Base-by-base conservation (phyloP, 768 basidiomycete species). In the Lactifluus rugatus region DNA sequence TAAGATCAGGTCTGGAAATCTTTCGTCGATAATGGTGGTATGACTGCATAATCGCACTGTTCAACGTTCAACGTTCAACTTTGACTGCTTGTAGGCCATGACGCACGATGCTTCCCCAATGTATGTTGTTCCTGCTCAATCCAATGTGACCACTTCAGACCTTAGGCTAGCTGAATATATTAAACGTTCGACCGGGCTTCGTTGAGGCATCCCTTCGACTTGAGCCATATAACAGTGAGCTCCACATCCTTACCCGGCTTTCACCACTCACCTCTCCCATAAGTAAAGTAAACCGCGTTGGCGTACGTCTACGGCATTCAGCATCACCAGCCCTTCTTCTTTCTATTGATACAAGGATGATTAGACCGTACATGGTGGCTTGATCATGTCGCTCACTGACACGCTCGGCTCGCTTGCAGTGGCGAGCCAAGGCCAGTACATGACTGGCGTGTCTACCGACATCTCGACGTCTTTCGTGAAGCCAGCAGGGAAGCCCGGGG, bases 401-500 rank as follows among this genome's bases (percentile, higher is more conserved):
- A 90, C 89, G 14, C 70, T 92, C 17, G 89, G 90, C 3, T 91
- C 89, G 1, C 78, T 92, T 17, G 89, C 85, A n/a, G 81, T 93
- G 25, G 86, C 89, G 1, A 80, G 83, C 14, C 84, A 83, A 62
- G 90, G 90, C 2, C 84, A 89, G 9, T 93, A 74, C 66, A 89
- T 90, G 89, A 92, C 90, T 0, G 89, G 90, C 16, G 89, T 92
- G 10, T 89, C 87, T 2, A 89, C 88, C 3, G 89, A 92, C 67
- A 81, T 93, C 62, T 83, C 73, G 25, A 73, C 89, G 0, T 86
- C 86, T 1, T 92, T 91, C 61, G 80, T 91, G 57, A 81, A 82
- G 34, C 87, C 87, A 19, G 85, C 79, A 5, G 90, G 90, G n/a
- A 77, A 74, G 54, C 72, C 75, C 0, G 90, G 89, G 11, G 87